A percentile compares a stretch with the other conserved stretches of the same genome.
Conservation (phyloP, 2,329 filamentous ascomycete genomes). For the Botrytis aclada region DNA sequence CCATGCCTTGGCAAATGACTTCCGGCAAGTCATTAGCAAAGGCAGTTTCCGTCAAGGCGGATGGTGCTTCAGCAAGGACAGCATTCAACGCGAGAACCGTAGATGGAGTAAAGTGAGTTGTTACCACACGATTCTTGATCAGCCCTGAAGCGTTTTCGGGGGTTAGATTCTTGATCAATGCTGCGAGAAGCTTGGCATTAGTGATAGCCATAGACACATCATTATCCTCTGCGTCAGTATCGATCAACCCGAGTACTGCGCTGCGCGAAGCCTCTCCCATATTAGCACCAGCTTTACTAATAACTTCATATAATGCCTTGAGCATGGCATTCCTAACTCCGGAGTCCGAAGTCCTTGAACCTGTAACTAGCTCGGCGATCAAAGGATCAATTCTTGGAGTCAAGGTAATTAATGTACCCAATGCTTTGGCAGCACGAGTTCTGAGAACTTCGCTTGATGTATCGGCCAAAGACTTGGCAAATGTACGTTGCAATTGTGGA, state of each 20-base stretch:
- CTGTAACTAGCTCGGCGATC: conserved; percentile 88
- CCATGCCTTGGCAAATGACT: conserved; percentile 77
- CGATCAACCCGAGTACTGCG: conserved; percentile 85
- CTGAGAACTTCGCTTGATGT: conserved; percentile 85
- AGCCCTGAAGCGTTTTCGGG: conserved; percentile 60
- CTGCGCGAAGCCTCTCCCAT: conserved; percentile 90
- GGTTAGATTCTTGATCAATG: conserved; percentile 82
- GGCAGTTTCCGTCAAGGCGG: conserved; percentile 60
- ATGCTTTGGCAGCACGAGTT: conserved; percentile 83
- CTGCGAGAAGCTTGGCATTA: conserved; percentile 84
- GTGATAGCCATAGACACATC: conserved; percentile 82
- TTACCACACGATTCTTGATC: conserved; percentile 73
- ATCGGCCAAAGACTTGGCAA: conserved; percentile 93
- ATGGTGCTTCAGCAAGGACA: conserved; percentile 76
- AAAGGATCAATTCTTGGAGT: conserved; percentile 94
- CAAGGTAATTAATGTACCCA: conserved; percentile 92
- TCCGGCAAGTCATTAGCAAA: conserved; percentile 72
- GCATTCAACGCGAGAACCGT: conserved; percentile 88
- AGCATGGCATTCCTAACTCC: conserved; percentile 96
- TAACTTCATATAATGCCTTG: conserved; percentile 92
- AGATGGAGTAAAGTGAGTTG: conserved; percentile 68
- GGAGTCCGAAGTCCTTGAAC: conserved; percentile 81
- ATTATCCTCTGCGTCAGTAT: conserved; percentile 72
- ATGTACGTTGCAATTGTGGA: conserved; percentile 92
- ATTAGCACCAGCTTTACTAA: conserved; percentile 88